Base-by-base conservation (phyloP, 1,139 yeast species). In the Pichia sp. region DNA sequence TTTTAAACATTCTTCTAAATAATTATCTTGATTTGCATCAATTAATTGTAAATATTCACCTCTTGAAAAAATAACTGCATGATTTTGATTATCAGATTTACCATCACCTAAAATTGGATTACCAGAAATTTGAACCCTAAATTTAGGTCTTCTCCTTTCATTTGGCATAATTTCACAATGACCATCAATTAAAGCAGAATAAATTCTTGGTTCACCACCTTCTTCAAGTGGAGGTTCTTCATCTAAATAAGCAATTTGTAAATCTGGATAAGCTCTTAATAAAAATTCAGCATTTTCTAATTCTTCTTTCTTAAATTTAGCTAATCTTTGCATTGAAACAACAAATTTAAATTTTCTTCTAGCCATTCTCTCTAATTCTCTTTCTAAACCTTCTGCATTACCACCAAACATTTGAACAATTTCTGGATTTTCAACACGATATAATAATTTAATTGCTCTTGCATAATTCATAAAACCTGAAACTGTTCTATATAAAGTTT, bases 71-170 rank as follows among this genome's bases (percentile, higher is more conserved):
- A 91, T 86, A 56, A 91, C 68, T 50, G 97, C 88, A 68, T 89
- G 97, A 68, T 91, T 91, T 70, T 91, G 98, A 68, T 91, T 91
- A 77, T 91, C 98, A 59, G 97, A 85, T 68, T 91, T 91, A 80
- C 98, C 98, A 66, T 91, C 98, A 77, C 98, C 98, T 62, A 91
- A 75, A 66, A 91, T 91, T 61, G 98, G 97, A 67, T 91, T 91
- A 73, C 98, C 98, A 55, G 97, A 88, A 56, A 91, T 75, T 74
- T 89, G 97, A 53, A 91, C 81, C 76, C 98, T 84, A 68, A 88
- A 91, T 67, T 89, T 89, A 52, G 98, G 98, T 68, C 96, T 89
- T 72, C 98, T 88, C 67, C 96, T 83, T 58, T 97, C 98, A 62
- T 91, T 88, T 67, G 89, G 96, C 76, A 91, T 75, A 60, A 91